Base-by-base conservation (phyloP, 371 early-diverging fungal genomes). In the Apophysomyces variabilis region DNA sequence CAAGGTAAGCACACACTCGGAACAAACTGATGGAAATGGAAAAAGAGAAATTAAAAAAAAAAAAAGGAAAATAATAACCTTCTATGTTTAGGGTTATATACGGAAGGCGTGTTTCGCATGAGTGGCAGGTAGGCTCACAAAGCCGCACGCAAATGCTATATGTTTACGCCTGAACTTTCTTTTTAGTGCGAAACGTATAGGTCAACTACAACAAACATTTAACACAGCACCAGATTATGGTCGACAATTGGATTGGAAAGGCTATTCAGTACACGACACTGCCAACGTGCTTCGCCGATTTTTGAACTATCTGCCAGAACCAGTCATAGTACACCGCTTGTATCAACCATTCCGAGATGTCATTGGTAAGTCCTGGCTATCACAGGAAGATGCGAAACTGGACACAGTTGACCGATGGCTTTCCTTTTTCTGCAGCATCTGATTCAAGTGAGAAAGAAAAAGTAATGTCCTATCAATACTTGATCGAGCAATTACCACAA, bases 231-330 rank as follows among this genome's bases (percentile, higher is more conserved):
- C 85, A 32, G 77, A 77, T 35, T 87, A 87, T 62, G 88, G 89
- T n/a, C 73, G 78, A 37, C 77, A 82, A 62, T 64, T 87, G 43
- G 84, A 85, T 69, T 88, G 88, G 87, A 68, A 79, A 54, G 81
- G 82, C 6, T 87, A 79, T 68, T 81, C 87, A 9, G 81, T 86
- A 7, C 87, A 87, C 61, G 90, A 90, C 72, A 87, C 88, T 16
- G 87, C 88, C 35, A 85, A 82, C 58, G 75, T 88, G 1, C 68
- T 88, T 14, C 78, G 86, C 32, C 77, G 89, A 21, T 90, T 82
- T 61, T 71, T 90, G 26, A 87, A 87, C 57, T 77, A 83, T 38
- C 71, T 90, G n/a, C 89, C 88, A 5, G 87, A 88, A 57, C 84
- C 89, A 12, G 89, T 90, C 35, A 87, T 90, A 65, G 70, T 84